These are phyloP conservation scores for Macrophomina phaseolina DNA, from an alignment of 2,329 filamentous ascomycete species.

Conservation along the genomic window DNA sequence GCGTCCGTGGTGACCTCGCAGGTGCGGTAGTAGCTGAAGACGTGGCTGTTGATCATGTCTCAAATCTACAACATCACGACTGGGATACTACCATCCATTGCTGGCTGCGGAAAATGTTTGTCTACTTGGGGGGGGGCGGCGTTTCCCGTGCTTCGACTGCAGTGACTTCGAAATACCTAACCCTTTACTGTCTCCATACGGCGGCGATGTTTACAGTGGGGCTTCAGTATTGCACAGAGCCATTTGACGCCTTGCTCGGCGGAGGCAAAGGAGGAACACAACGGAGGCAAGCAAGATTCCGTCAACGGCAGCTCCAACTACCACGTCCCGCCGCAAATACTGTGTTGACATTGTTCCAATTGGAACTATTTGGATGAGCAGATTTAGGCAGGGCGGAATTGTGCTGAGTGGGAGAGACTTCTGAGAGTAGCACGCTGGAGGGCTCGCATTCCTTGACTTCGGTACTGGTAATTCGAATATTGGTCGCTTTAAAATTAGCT, in stretches of 20 bases:
- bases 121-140: conserved; percentile 8
- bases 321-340: conserved; percentile 44
- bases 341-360: neutral
- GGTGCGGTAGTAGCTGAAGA: conserved; percentile 44
- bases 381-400: too few species aligned
- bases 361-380: too few species aligned
- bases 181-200: conserved; percentile 1
- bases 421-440: too few species aligned
- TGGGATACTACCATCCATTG: conserved; percentile 40
- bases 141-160: neutral
- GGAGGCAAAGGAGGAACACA: conserved; percentile 34
- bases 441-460: too few species aligned
- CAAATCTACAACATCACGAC: conserved; percentile 41
- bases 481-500: too few species aligned
- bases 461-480: too few species aligned
- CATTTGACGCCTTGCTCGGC: conserved; percentile 29
- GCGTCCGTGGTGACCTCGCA: conserved; percentile 32
- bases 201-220: neutral
- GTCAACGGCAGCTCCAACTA: conserved; percentile 42
- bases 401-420: too few species aligned
- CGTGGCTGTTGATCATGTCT: conserved; percentile 44
- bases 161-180: neutral
- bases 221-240: neutral
- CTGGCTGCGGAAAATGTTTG: conserved; percentile 38
- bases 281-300: conserved; percentile 37